Evolutionary conservation across 352 stramenopile genomes (phyloP).

Genomic region (Paralagenidium karlingii): DNA sequence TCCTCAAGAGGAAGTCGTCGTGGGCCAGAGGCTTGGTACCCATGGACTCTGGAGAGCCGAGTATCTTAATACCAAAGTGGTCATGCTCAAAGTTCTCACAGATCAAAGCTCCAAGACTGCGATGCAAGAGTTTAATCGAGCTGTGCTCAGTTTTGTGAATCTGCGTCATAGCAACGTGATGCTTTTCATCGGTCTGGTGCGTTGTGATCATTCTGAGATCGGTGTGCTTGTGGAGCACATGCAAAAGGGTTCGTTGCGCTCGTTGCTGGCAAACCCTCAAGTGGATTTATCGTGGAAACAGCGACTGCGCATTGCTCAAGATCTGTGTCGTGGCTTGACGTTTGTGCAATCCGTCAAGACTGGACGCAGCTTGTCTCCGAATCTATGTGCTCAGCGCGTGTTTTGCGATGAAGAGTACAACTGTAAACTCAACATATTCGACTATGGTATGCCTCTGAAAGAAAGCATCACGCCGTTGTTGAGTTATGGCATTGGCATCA

Average conservation of each 20-base stretch:
- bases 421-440: conserved; percentile 70
- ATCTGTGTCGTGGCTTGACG: conserved; percentile 33
- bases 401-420: conserved; percentile 35
- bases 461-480: conserved; percentile 11
- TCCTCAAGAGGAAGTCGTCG: conserved; percentile 19
- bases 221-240: conserved; percentile 67
- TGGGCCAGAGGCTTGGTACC: conserved; percentile 37
- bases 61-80: conserved; percentile 29
- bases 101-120: conserved; percentile 8
- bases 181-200: conserved; percentile 44
- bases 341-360: conserved; percentile 31
- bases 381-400: conserved; percentile 36
- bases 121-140: too few species aligned
- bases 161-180: conserved; percentile 60
- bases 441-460: conserved; percentile 8
- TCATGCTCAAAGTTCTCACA: conserved; percentile 30
- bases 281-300: conserved; percentile 38
- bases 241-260: conserved; percentile 45
- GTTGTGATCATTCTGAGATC: conserved; percentile 27
- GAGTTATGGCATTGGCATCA: conserved; percentile 42
- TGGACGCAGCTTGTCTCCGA: conserved; percentile 14
- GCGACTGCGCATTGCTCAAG: too few species aligned
- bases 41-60: conserved; percentile 38
- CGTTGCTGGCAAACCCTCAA: conserved; percentile 29
- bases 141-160: too few species aligned